These are phyloP conservation scores for Allantophomopsis lycopodina DNA, from an alignment of 2,329 filamentous ascomycete species.

Conservation along the genomic window DNA sequence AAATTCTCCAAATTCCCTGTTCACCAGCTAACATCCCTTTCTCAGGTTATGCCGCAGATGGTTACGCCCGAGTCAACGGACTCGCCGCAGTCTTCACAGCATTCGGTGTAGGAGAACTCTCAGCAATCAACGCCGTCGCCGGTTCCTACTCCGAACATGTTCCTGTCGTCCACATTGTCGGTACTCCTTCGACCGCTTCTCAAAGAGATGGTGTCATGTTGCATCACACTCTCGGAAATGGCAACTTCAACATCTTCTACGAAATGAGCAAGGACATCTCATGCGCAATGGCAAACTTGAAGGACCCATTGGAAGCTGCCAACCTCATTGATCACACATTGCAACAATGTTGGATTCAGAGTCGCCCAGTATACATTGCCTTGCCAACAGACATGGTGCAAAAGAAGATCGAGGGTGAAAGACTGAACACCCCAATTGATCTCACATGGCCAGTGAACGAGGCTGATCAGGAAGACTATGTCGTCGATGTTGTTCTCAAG, in stretches of 20 bases:
- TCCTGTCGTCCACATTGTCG: constrained; percentile 53
- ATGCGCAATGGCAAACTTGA: constrained; percentile 56
- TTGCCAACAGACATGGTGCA: constrained; percentile 71
- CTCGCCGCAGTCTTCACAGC: constrained; percentile 60
- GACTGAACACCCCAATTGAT: constrained; percentile 58
- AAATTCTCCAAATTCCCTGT: neutral
- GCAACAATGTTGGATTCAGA: constrained; percentile 58
- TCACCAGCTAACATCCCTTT: neutral
- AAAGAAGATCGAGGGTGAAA: constrained; percentile 60
- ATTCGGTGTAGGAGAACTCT: constrained; percentile 64
- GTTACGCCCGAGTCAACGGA: constrained; percentile 61
- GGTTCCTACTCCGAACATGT: constrained; percentile 64
- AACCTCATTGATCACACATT: constrained; percentile 67
- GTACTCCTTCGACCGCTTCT: constrained; percentile 30
- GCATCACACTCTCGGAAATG: constrained; percentile 63
- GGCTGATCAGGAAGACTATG: constrained; percentile 60
- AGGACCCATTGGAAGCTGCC: constrained; percentile 55
- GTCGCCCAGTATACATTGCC: constrained; percentile 71
- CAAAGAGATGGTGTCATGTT: constrained; percentile 32
- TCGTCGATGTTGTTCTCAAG: constrained; percentile 66
- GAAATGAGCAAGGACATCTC: constrained; percentile 66
- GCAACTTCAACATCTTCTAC: constrained; percentile 72
- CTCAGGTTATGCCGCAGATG: constrained; percentile 64
- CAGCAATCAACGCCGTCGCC: constrained; percentile 58
- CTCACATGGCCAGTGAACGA: constrained; percentile 52